These are phyloP conservation scores for Candida smagusa DNA, from an alignment of 1,139 yeast genomes.

Conservation along the genomic window DNA sequence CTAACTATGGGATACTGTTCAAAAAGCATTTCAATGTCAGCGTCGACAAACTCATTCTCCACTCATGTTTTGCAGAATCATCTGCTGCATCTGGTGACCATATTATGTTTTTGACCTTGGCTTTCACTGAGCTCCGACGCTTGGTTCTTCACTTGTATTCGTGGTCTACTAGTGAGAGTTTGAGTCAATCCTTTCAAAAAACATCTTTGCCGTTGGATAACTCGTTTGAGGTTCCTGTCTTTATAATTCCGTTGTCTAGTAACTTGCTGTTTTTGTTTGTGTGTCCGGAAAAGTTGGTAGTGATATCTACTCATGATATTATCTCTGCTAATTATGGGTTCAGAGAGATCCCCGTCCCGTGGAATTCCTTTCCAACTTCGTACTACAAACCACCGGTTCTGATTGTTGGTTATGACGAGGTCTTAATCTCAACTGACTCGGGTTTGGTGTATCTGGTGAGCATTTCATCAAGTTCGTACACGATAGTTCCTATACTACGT, in stretches of 20 bases:
- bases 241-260: conserved; percentile 33
- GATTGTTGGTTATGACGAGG: conserved; percentile 25
- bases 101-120: conserved; percentile 33
- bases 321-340: conserved; percentile 46
- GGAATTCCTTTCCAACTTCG: conserved; percentile 38
- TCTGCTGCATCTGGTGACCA: conserved; percentile 25
- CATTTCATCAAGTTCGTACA: conserved; percentile 2
- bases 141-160: conserved; percentile 36
- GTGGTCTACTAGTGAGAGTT: conserved; percentile 35
- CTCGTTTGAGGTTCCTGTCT: conserved; percentile 38
- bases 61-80: conserved; percentile 40
- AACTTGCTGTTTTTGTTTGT: conserved; percentile 35
- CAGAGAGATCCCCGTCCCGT: conserved; percentile 13
- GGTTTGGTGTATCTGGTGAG: conserved; percentile 38
- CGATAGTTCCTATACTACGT: conserved; percentile 21
- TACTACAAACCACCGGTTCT: conserved; percentile 8
- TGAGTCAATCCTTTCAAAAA: conserved; percentile 18
- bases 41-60: conserved; percentile 40
- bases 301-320: conserved; percentile 40
- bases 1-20: conserved; percentile 36
- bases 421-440: conserved; percentile 38
- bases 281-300: conserved; percentile 21
- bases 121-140: conserved; percentile 35
- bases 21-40: conserved; percentile 39
- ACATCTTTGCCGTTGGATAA: conserved; percentile 36